Percentiles rank a stretch among this genome's conserved stretches.
Evolutionary conservation across 331 rosid genomes (phyloP).

Genomic region (Rhamnella rubrinervis): DNA sequence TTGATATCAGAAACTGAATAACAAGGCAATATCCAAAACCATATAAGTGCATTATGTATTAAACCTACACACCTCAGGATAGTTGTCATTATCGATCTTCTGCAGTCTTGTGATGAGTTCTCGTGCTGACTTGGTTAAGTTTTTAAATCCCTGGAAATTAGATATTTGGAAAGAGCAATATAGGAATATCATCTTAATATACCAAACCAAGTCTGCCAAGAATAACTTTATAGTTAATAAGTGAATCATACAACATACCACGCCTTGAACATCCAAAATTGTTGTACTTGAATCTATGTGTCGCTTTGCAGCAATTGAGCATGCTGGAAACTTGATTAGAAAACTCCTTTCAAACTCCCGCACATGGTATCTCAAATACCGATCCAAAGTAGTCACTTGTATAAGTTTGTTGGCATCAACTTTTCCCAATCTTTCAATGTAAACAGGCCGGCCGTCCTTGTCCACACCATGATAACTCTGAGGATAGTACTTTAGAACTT

Average conservation of each 20-base stretch:
- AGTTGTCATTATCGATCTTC: constrained; percentile 89
- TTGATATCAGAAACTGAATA: not conserved
- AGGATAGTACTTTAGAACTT: constrained; percentile 79
- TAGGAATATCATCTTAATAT: constrained; percentile 7
- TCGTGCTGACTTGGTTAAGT: constrained; percentile 72
- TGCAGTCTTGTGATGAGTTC: constrained; percentile 73
- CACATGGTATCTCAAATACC: constrained; percentile 82
- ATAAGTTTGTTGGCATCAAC: constrained; percentile 75
- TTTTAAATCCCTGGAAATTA: constrained; percentile 69
- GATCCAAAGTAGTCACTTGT: constrained; percentile 75
- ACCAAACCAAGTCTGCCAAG: constrained; percentile 7
- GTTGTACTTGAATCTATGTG: constrained; percentile 89
- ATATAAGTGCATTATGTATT: not conserved
- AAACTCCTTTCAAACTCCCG: constrained; percentile 77
- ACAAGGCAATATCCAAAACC: not conserved
- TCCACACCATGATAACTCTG: constrained; percentile 92
- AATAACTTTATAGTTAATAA: constrained; percentile 15
- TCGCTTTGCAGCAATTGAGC: constrained; percentile 89
- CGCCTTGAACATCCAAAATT: constrained; percentile 84
- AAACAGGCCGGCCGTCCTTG: constrained; percentile 88
- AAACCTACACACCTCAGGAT: constrained; percentile 70
- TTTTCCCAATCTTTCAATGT: constrained; percentile 85
- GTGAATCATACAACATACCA: constrained; percentile 56
- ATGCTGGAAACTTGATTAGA: constrained; percentile 87
- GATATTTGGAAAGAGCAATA: constrained; percentile 23